Conservation (phyloP, 495 filamentous ascomycete genomes). For the Xylaria longipes region DNA sequence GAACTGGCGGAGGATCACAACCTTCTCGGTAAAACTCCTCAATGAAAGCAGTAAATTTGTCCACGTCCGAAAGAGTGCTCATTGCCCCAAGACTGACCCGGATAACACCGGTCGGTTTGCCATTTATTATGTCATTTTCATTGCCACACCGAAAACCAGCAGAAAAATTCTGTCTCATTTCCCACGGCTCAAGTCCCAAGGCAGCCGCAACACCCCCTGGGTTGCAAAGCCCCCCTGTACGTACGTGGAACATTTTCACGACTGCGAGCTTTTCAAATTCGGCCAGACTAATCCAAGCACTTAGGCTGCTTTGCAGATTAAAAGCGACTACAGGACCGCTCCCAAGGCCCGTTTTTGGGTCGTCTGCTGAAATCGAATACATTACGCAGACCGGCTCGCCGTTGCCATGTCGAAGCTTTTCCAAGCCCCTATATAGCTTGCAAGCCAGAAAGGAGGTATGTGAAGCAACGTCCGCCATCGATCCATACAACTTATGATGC, state of each 20-base stretch:
- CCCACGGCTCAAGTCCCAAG: slow-evolving; percentile 73
- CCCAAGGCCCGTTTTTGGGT: slow-evolving; percentile 45
- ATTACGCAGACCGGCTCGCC: slow-evolving; percentile 67
- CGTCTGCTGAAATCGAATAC: slow-evolving; percentile 57
- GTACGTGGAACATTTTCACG: slow-evolving; percentile 77
- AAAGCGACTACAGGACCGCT: slow-evolving; percentile 81
- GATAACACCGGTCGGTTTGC: slow-evolving; percentile 87
- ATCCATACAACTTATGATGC: slow-evolving; percentile 72
- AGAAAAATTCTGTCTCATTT: slow-evolving; percentile 81
- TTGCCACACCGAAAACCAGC: slow-evolving; percentile 80
- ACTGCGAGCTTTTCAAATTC: slow-evolving; percentile 86
- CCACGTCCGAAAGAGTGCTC: slow-evolving; percentile 79
- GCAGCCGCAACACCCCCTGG: slow-evolving; percentile 79
- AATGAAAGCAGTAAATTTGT: slow-evolving; percentile 72
- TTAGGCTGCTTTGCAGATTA: slow-evolving; percentile 71
- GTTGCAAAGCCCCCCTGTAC: slow-evolving; percentile 89
- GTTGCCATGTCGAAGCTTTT: slow-evolving; percentile 69
- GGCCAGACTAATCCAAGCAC: slow-evolving; percentile 77
- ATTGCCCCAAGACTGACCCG: slow-evolving; percentile 86
- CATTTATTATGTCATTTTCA: slow-evolving; percentile 79
- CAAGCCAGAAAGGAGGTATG: slow-evolving; percentile 74
- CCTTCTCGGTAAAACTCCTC: slow-evolving; percentile 77
- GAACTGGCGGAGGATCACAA: slow-evolving; percentile 26
- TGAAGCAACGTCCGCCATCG: slow-evolving; percentile 71
- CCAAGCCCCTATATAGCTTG: slow-evolving; percentile 64